Percentiles rank a stretch among this genome's conserved stretches.
Conservation (phyloP, 495 filamentous ascomycete species). For the Beverwykella pulmonaria region DNA sequence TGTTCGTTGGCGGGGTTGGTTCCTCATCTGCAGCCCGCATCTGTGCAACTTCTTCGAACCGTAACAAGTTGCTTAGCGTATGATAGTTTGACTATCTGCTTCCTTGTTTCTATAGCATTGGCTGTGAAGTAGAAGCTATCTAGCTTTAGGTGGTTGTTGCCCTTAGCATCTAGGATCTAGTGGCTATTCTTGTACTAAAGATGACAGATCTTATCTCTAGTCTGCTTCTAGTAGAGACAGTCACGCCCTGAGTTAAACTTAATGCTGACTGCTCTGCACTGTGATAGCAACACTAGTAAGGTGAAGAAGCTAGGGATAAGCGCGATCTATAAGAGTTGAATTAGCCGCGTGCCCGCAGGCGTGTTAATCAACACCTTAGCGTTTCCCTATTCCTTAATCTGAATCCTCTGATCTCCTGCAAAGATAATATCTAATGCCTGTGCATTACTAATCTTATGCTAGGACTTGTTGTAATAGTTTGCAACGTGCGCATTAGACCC, state of each 20-base stretch:
- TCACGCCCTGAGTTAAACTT: slow-evolving; percentile 1
- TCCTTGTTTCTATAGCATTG: no score
- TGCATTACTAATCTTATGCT: not conserved
- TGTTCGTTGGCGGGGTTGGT: no score
- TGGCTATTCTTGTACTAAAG: not conserved
- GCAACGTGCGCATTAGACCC: not conserved
- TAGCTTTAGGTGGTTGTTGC: no score
- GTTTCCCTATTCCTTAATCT: slow-evolving; percentile 1
- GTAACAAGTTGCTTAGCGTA: no score
- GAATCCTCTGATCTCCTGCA: slow-evolving; percentile 1
- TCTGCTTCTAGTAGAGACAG: slow-evolving; percentile 3
- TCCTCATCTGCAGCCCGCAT: no score
- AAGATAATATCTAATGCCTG: slow-evolving; percentile 1
- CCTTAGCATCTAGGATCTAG: no score
- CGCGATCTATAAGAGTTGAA: not conserved
- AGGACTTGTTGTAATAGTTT: not conserved
- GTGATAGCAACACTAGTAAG: not conserved
- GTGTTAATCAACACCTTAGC: not conserved
- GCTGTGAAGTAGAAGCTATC: no score
- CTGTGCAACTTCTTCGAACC: no score
- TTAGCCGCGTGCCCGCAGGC: slow-evolving; percentile 3
- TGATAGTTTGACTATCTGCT: no score
- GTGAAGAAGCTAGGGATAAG: not conserved
- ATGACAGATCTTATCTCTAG: not conserved
- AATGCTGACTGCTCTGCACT: not conserved